phyloP scores from a whole-genome alignment of 192 early-diverging fungal genomes.

The Phycomyces nitens region DNA sequence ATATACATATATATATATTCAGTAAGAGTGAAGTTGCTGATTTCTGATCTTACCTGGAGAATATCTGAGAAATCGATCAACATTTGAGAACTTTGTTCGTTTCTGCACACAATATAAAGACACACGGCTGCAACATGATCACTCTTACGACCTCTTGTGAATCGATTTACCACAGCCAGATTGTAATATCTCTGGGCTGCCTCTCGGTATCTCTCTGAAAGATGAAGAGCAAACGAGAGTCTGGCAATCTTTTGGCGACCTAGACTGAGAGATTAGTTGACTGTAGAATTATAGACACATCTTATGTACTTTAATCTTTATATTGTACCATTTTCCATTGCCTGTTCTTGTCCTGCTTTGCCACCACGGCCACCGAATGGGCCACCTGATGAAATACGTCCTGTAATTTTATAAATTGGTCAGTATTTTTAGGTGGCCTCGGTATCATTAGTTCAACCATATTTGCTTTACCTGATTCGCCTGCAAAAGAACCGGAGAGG shows the following conservation, averaged over 20 bases:
- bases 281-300: background rate
- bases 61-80: constrained; percentile 95
- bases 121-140: constrained; percentile 81
- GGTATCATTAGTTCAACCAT: background rate
- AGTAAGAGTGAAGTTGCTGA: background rate
- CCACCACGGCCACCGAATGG: constrained; percentile 44
- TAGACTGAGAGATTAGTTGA: constrained; percentile 12
- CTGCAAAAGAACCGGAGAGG: constrained; percentile 65
- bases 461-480: constrained; percentile 18
- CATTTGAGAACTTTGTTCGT: constrained; percentile 84
- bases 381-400: constrained; percentile 37
- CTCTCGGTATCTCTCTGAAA: constrained; percentile 75
- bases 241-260: constrained; percentile 70
- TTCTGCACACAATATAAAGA: constrained; percentile 87
- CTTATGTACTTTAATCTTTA: background rate
- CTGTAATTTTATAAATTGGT: constrained; percentile 17
- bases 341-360: constrained; percentile 67
- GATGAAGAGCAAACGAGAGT: constrained; percentile 66
- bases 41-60: constrained; percentile 49
- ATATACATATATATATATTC: background rate
- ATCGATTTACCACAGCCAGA: constrained; percentile 73
- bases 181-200: constrained; percentile 83
- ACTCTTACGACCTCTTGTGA: constrained; percentile 79
- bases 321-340: constrained; percentile 50
- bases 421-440: background rate